These are phyloP conservation scores for Selenicereus undatus DNA, from an alignment of 148 eudicot species.

Conservation along the genomic window DNA sequence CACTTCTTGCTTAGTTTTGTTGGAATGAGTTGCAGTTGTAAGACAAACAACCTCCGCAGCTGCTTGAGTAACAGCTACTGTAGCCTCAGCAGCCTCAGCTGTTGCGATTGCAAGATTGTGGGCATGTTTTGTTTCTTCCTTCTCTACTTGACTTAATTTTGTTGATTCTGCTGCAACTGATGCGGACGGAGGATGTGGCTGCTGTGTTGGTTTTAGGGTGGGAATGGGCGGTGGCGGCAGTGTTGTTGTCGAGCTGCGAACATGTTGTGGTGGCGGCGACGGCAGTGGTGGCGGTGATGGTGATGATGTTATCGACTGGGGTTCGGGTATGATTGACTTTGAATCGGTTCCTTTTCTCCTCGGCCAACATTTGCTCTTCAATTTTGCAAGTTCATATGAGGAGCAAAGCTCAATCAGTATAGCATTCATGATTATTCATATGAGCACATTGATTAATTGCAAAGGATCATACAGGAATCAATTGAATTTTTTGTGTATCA, in stretches of 20 bases:
- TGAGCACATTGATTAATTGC: too few relatives aligned
- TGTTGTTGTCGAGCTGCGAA: not conserved
- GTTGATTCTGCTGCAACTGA: slow-evolving; percentile 28
- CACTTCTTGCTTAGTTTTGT: slow-evolving; percentile 52
- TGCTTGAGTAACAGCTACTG: slow-evolving; percentile 50
- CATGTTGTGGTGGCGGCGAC: slow-evolving; percentile 2
- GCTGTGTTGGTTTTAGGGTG: not conserved
- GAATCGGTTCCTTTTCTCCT: slow-evolving; percentile 41
- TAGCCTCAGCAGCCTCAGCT: slow-evolving; percentile 49
- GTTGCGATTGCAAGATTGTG: slow-evolving; percentile 21
- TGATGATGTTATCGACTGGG: slow-evolving; percentile 16
- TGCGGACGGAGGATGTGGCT: not conserved
- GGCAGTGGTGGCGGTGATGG: slow-evolving; percentile 10
- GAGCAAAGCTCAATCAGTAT: too few relatives aligned
- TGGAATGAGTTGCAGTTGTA: slow-evolving; percentile 28
- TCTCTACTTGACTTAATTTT: slow-evolving; percentile 33
- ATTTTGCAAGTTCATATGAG: slow-evolving; percentile 45
- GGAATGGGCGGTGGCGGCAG: slow-evolving; percentile 6
- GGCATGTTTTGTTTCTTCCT: slow-evolving; percentile 45
- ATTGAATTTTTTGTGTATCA: too few relatives aligned
- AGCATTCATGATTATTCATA: too few relatives aligned
- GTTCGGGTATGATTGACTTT: slow-evolving; percentile 25
- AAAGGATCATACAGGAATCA: too few relatives aligned
- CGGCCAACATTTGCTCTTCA: slow-evolving; percentile 44
- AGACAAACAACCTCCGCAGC: slow-evolving; percentile 52